A percentile compares a stretch with the other conserved stretches of the same genome.
These are phyloP conservation scores for Anisogramma anomala DNA, from an alignment of 2,329 filamentous ascomycete species.

Conservation along the genomic window DNA sequence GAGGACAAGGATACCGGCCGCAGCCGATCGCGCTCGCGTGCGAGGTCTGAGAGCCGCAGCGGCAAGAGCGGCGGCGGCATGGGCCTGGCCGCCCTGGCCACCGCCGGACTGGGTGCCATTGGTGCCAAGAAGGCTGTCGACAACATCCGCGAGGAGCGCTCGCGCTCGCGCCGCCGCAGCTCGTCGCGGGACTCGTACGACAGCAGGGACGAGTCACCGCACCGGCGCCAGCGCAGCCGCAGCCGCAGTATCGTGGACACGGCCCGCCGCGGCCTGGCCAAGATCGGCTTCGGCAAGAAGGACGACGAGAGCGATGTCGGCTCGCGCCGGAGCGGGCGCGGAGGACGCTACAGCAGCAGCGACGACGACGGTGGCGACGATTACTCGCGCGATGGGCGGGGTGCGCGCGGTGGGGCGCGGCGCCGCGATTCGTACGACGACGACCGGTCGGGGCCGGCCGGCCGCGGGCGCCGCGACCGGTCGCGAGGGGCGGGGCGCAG, in stretches of 20 bases:
- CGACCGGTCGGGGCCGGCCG: slow-evolving; percentile 30
- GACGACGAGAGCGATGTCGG: slow-evolving; percentile 23
- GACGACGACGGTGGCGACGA: slow-evolving; percentile 38
- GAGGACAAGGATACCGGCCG: slow-evolving; percentile 48
- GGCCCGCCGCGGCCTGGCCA: slow-evolving; percentile 49
- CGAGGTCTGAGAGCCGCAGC: slow-evolving; percentile 44
- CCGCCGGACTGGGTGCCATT: slow-evolving; percentile 48
- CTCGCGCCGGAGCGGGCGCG: slow-evolving; percentile 18
- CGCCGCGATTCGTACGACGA: slow-evolving; percentile 34
- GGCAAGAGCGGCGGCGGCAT: slow-evolving; percentile 31
- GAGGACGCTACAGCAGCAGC: slow-evolving; percentile 27
- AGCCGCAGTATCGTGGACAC: slow-evolving; percentile 56
- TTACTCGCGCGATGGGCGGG: slow-evolving; percentile 28
- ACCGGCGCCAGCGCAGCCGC: slow-evolving; percentile 36
- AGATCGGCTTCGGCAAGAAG: slow-evolving; percentile 44
- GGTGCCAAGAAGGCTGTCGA: slow-evolving; percentile 49
- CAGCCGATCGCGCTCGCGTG: slow-evolving; percentile 61
- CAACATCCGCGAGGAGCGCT: slow-evolving; percentile 26
- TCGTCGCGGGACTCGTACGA: slow-evolving; percentile 31
- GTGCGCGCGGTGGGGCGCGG: slow-evolving; percentile 25
- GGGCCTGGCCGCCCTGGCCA: slow-evolving; percentile 51
- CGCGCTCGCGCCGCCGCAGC: slow-evolving; percentile 38
- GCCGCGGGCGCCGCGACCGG: slow-evolving; percentile 27
- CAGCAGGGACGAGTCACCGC: slow-evolving; percentile 30
- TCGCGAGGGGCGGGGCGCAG: slow-evolving; percentile 25